Conservation (phyloP, 352 stramenopile genomes). For the Globisporangium cederbergense region DNA sequence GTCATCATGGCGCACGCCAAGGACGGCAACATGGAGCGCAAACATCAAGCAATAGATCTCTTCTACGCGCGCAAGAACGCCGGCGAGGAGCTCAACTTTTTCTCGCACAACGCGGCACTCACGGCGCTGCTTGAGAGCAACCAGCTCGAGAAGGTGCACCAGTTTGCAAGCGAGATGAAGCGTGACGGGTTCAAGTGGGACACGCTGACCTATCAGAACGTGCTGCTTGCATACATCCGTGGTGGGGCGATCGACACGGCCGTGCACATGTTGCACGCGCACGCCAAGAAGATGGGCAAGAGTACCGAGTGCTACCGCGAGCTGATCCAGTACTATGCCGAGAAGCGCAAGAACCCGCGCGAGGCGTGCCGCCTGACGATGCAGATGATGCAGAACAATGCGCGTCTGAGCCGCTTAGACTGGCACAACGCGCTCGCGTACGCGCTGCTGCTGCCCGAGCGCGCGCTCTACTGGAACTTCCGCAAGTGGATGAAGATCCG, state of each 20-base stretch:
- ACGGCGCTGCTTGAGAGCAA: conserved; percentile 49
- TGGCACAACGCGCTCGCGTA: conserved; percentile 71
- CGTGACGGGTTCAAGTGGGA: conserved; percentile 59
- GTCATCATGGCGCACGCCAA: conserved; percentile 80
- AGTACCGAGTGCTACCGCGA: conserved; percentile 74
- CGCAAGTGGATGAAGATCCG: conserved; percentile 84
- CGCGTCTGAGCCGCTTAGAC: conserved; percentile 68
- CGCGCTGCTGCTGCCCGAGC: conserved; percentile 60
- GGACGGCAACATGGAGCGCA: conserved; percentile 30
- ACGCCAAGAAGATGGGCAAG: conserved; percentile 67
- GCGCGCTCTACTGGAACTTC: conserved; percentile 83
- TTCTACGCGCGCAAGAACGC: conserved; percentile 42
- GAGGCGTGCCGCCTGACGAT: conserved; percentile 72
- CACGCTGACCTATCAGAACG: conserved; percentile 58
- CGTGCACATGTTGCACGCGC: conserved; percentile 61
- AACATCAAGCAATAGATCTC: conserved; percentile 44
- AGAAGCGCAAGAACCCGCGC: conserved; percentile 57
- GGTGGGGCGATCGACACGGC: conserved; percentile 54
- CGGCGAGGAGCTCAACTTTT: conserved; percentile 52
- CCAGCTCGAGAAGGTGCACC: conserved; percentile 55
- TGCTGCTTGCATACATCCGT: conserved; percentile 64
- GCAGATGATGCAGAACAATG: conserved; percentile 85
- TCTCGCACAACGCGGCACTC: conserved; percentile 68
- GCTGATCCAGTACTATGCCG: conserved; percentile 60
- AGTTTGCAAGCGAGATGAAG: conserved; percentile 58